A percentile compares a stretch with the other conserved stretches of the same genome.
These are phyloP conservation scores for Thelonectria olida DNA, from an alignment of 2,329 filamentous ascomycete species.

Conservation along the genomic window DNA sequence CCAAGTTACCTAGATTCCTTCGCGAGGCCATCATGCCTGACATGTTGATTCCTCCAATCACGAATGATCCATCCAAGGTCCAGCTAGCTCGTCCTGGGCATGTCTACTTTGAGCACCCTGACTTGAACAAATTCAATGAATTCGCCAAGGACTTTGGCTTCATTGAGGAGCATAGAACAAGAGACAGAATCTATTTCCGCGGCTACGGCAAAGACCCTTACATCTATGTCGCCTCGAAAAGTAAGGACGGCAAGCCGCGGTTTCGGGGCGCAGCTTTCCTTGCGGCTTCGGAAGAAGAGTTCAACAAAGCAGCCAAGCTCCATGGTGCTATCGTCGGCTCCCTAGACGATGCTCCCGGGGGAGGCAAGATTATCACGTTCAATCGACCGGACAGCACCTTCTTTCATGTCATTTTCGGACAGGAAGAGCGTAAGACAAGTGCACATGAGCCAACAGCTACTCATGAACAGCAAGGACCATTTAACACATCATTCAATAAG, in stretches of 20 bases:
- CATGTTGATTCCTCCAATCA: neutral
- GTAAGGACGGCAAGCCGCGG: neutral
- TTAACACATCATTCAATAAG: neutral
- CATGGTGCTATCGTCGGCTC: neutral
- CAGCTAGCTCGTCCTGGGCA: constrained; percentile 3
- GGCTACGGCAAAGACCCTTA: constrained; percentile 15
- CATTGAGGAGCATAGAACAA: neutral
- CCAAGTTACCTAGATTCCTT: neutral
- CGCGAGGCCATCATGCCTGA: neutral
- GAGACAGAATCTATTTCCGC: neutral
- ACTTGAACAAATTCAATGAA: neutral
- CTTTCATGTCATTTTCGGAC: constrained; percentile 7
- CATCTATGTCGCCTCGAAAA: constrained; percentile 10
- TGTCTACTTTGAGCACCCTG: constrained; percentile 10
- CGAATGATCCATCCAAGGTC: constrained; percentile 10
- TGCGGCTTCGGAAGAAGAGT: constrained; percentile 5
- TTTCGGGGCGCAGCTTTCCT: constrained; percentile 8
- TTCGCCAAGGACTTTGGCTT: constrained; percentile 12
- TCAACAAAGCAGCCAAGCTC: constrained; percentile 12
- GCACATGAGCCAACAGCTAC: neutral
- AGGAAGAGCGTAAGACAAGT: neutral
- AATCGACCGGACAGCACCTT: neutral
- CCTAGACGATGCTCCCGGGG: neutral
- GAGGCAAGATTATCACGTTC: neutral
- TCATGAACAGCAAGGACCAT: neutral